Conservation (phyloP, 805 yeast genomes). For the Candida adriatica region DNA sequence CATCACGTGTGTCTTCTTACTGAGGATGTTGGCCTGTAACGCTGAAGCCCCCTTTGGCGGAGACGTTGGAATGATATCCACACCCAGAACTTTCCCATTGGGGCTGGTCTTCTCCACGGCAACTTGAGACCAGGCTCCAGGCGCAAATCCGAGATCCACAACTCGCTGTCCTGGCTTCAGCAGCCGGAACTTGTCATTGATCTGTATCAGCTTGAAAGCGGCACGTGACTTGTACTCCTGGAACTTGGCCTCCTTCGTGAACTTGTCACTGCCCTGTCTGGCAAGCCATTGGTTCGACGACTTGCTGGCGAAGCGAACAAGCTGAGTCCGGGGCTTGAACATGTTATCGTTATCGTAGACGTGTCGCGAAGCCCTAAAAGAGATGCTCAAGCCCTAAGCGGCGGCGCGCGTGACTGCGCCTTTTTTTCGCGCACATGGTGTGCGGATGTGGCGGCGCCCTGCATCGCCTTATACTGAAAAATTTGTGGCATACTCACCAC, state of each 20-base stretch:
- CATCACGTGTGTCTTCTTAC: slow-evolving; percentile 51
- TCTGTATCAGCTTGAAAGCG: slow-evolving; percentile 77
- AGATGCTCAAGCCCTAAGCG: too few species aligned
- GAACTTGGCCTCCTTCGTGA: slow-evolving; percentile 57
- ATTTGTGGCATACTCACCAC: too few species aligned
- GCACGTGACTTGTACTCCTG: slow-evolving; percentile 75
- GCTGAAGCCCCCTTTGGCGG: slow-evolving; percentile 80
- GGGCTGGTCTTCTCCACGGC: slow-evolving; percentile 48
- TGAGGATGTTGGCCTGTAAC: slow-evolving; percentile 83
- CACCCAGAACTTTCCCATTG: slow-evolving; percentile 61
- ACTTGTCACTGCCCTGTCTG: slow-evolving; percentile 61
- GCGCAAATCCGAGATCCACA: slow-evolving; percentile 88
- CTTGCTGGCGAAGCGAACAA: too few species aligned
- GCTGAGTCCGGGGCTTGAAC: too few species aligned
- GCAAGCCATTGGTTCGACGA: slow-evolving; percentile 71
- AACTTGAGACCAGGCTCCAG: slow-evolving; percentile 93
- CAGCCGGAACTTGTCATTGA: slow-evolving; percentile 56
- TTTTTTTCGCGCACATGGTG: too few species aligned
- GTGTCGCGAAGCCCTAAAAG: too few species aligned
- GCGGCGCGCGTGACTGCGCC: too few species aligned
- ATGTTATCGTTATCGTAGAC: too few species aligned
- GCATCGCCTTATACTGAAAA: not conserved
- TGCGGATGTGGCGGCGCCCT: too few species aligned
- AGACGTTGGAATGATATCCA: slow-evolving; percentile 68
- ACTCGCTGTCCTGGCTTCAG: slow-evolving; percentile 54